These are phyloP conservation scores for Magnaporthiopsis incrustans DNA, from an alignment of 2,329 filamentous ascomycete species.

Conservation along the genomic window DNA sequence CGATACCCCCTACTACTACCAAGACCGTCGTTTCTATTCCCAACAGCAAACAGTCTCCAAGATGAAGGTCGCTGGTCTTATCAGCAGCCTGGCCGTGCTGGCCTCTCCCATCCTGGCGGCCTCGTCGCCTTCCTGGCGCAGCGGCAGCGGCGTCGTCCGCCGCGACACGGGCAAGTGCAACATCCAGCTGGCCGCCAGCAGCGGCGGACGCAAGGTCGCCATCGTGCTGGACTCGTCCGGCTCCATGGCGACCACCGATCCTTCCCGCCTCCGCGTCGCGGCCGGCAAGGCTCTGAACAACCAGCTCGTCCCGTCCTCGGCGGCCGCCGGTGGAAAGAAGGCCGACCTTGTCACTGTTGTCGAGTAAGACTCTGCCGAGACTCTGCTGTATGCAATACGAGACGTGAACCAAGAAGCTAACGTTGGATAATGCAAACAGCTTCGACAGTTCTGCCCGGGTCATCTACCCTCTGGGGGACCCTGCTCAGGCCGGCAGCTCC, in stretches of 20 bases:
- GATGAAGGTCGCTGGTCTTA: not conserved
- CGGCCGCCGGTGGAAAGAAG: constrained; percentile 10
- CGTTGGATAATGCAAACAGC: constrained; percentile 2
- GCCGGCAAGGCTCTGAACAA: constrained; percentile 13
- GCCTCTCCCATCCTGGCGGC: not conserved
- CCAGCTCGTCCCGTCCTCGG: constrained; percentile 11
- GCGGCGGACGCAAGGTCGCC: constrained; percentile 12
- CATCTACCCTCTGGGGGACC: constrained; percentile 15
- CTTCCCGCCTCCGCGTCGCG: constrained; percentile 11
- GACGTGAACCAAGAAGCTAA: not conserved
- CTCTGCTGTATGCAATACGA: not conserved
- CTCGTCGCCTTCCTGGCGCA: not conserved
- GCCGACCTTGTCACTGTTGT: constrained; percentile 14
- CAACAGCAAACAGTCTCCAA: not conserved
- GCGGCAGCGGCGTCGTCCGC: not conserved
- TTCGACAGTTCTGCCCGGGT: constrained; percentile 13
- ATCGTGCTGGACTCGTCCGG: constrained; percentile 16
- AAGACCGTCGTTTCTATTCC: not conserved
- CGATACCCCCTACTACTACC: not conserved
- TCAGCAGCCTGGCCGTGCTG: not conserved
- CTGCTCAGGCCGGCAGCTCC: constrained; percentile 8
- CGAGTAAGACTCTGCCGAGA: constrained; percentile 9
- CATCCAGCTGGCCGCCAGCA: constrained; percentile 11
- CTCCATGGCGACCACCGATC: constrained; percentile 14
- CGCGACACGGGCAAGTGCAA: constrained; percentile 11